Evolutionary conservation across 2,329 filamentous ascomycete genomes (phyloP).

Genomic region (Scedosporium aurantiacum): DNA sequence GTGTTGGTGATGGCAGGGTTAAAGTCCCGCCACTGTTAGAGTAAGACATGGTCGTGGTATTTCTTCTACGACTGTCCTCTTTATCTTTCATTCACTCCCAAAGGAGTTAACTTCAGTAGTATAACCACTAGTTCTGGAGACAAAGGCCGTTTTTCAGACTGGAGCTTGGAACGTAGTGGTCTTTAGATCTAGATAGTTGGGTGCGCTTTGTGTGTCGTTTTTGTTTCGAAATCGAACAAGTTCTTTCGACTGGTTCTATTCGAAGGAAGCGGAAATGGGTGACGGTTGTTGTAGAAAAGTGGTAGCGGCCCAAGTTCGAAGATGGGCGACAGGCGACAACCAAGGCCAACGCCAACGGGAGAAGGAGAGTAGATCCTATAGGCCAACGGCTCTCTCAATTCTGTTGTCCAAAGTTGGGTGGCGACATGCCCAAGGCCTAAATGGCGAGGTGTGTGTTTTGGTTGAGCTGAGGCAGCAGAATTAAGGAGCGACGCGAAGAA

Average conservation of each 20-base stretch:
- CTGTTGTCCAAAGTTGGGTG: neutral
- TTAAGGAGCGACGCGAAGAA: neutral
- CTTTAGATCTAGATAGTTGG: too few relatives aligned
- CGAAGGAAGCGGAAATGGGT: too few relatives aligned
- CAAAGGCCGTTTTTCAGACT: too few relatives aligned
- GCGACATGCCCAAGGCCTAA: neutral
- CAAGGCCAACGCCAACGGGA: too few relatives aligned
- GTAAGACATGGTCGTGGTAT: slow-evolving; percentile 43
- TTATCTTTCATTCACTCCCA: neutral
- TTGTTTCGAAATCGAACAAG: too few relatives aligned
- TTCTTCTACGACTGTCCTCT: neutral
- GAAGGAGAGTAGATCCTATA: too few relatives aligned
- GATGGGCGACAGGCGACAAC: too few relatives aligned
- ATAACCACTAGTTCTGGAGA: neutral
- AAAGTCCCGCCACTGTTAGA: slow-evolving; percentile 58
- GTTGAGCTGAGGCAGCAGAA: neutral
- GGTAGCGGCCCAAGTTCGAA: too few relatives aligned
- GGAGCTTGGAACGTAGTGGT: too few relatives aligned
- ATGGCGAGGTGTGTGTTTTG: neutral
- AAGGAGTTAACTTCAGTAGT: neutral
- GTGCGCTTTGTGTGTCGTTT: too few relatives aligned
- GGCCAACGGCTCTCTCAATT: neutral
- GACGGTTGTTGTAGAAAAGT: too few relatives aligned
- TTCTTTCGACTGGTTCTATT: too few relatives aligned
- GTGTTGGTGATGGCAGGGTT: slow-evolving; percentile 77